Evolutionary conservation across 805 yeast genomes (phyloP), one percentile per base, ranked within the genome.

Genomic region (Clavispora asparagi): DNA sequence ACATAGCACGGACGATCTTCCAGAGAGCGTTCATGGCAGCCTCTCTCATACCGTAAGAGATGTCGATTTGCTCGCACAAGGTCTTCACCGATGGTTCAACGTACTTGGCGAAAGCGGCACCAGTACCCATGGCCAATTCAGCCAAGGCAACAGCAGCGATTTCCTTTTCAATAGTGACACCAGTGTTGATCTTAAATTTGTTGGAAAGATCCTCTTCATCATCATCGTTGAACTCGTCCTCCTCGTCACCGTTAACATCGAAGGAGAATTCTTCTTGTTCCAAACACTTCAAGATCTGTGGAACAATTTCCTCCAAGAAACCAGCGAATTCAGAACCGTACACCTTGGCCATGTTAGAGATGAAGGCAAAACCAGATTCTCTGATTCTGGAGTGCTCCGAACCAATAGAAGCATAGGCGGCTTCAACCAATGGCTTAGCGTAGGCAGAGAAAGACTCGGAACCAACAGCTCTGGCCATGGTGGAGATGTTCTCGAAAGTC

Each of bases 401-500:
- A 54, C 80, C 77, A 56, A 92, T 77, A 45, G 95, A 83, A 47
- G 74, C 74, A 62, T 88, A 85, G 27, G 97, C 91, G 49, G 97
- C 88, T 62, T 87, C 86, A 56, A 90, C 87, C 64, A 91, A 77
- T 25, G 96, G 92, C 62, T 83, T 83, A 43, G 97, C 96, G 64
- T 79, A 89, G 39, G 86, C 81, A 37, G 87, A 80, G 71, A 94
- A 94, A 0, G 89, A 75, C 57, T 85, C 92, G 45, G 94, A 85
- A 52, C 97, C 96, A 49, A 94, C 97, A 46, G 99, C 97, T 66
- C 91, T 81, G 46, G 96, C 97, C 86, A 94, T 83, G 13, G 97
- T 85, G 39, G 97, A 87, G 55, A 94, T 80, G 61, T 94, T 86
- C 73, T 94, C 99, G 56, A 94, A 84, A 44, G 97, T 88, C 64